phyloP scores from a whole-genome alignment of 106 monocot genomes.

The Allium fistulosum region DNA sequence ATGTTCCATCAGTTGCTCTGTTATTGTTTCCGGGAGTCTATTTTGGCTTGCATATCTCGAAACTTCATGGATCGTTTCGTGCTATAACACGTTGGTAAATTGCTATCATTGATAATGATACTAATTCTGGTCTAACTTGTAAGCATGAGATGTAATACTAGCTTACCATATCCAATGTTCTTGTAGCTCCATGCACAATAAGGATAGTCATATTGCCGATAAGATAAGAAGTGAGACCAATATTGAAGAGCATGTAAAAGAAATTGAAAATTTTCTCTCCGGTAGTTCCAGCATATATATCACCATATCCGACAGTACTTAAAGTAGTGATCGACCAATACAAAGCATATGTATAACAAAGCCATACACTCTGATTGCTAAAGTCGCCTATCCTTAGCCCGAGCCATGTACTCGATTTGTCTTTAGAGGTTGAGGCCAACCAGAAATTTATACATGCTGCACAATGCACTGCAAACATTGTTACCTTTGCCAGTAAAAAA shows the following conservation, averaged over 20 bases:
- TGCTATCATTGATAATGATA: not conserved
- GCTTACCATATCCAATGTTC: conserved; percentile 25
- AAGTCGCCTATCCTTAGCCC: conserved; percentile 13
- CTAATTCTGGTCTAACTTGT: not conserved
- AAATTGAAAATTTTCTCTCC: conserved; percentile 23
- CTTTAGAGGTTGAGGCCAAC: conserved; percentile 16
- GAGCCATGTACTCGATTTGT: conserved; percentile 21
- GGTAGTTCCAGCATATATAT: conserved; percentile 25
- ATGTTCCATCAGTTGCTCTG: conserved; percentile 48
- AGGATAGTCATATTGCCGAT: conserved; percentile 49
- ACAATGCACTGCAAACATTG: conserved; percentile 36
- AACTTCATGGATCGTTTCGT: conserved; percentile 23
- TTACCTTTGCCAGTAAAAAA: conserved; percentile 21
- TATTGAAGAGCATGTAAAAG: conserved; percentile 44
- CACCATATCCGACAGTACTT: conserved; percentile 40
- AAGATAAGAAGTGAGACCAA: conserved; percentile 32
- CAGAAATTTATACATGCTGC: conserved; percentile 29
- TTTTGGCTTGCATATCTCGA: conserved; percentile 41
- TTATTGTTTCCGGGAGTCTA: conserved; percentile 27
- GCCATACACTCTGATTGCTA: conserved; percentile 19
- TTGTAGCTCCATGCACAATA: conserved; percentile 21
- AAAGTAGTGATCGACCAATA: conserved; percentile 39
- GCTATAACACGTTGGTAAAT: conserved; percentile 12
- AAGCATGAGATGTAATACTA: not conserved
- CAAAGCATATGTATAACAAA: conserved; percentile 20